These are phyloP conservation scores for Leccinum colubrinum DNA, from an alignment of 1,284 basidiomycete species.

Conservation along the genomic window DNA sequence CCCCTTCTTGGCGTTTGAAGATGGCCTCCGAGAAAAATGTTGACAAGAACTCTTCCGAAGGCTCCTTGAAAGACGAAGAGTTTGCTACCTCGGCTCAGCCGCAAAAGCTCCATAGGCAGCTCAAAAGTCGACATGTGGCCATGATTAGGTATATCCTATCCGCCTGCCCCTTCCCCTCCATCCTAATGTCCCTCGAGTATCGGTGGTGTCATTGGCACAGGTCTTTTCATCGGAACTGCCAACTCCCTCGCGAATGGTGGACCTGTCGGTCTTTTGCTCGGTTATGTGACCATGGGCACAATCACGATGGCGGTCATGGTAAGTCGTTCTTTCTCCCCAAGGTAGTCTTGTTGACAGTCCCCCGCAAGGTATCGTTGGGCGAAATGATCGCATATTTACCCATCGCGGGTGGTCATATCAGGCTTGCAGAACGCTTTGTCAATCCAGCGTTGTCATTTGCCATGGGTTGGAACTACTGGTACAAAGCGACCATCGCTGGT, in stretches of 20 bases:
- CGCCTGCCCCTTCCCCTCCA: too few relatives aligned
- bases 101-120: slow-evolving; percentile 47
- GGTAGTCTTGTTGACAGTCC: too few relatives aligned
- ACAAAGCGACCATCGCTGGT: slow-evolving; percentile 56
- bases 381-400: slow-evolving; percentile 47
- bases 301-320: slow-evolving; percentile 65
- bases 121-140: slow-evolving; percentile 67
- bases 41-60: slow-evolving; percentile 9
- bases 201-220: slow-evolving; percentile 76
- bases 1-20: not conserved
- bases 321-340: slow-evolving; percentile 12
- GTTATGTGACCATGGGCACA: slow-evolving; percentile 59
- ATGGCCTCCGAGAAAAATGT: slow-evolving; percentile 29
- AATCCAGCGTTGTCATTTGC: slow-evolving; percentile 68
- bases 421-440: slow-evolving; percentile 67
- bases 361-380: slow-evolving; percentile 35
- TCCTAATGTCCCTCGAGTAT: slow-evolving; percentile 36
- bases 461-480: slow-evolving; percentile 74
- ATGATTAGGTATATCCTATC: slow-evolving; percentile 61
- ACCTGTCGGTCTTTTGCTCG: slow-evolving; percentile 62
- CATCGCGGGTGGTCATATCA: slow-evolving; percentile 60
- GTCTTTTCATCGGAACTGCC: slow-evolving; percentile 67
- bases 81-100: slow-evolving; percentile 3
- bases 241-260: slow-evolving; percentile 55
- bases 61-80: slow-evolving; percentile 27